Conservation (phyloP, 495 filamentous ascomycete genomes). For the Bathelium albidoporum region DNA sequence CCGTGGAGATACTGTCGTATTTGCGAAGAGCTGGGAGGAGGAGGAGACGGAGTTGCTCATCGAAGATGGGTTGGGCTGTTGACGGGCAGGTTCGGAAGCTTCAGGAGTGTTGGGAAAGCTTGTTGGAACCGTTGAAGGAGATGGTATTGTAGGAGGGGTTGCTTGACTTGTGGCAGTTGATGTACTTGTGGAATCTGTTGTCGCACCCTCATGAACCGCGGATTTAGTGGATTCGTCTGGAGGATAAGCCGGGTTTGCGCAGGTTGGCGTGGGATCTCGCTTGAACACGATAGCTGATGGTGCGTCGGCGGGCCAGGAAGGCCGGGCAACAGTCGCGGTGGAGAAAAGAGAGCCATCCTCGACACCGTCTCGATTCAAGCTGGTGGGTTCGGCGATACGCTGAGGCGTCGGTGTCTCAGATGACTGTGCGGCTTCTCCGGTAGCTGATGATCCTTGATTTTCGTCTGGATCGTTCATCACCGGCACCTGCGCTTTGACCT, state of each 20-base stretch:
- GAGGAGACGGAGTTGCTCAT: not conserved
- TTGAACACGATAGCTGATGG: not conserved
- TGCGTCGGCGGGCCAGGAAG: constrained; percentile 1
- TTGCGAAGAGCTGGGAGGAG: constrained; percentile 15
- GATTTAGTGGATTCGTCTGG: not conserved
- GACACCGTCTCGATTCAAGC: not conserved
- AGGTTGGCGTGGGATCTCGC: not conserved
- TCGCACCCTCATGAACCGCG: not conserved
- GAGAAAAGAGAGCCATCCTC: not conserved
- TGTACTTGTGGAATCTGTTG: not conserved
- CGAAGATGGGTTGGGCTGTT: not conserved
- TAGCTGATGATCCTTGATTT: not conserved
- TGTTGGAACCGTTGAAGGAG: not conserved
- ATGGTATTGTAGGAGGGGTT: not conserved
- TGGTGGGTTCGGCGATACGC: constrained; percentile 21
- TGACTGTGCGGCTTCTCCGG: not conserved
- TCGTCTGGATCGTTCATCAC: not conserved
- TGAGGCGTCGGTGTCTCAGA: constrained; percentile 8
- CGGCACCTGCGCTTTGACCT: not conserved
- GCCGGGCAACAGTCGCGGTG: not conserved
- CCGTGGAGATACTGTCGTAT: constrained; percentile 32
- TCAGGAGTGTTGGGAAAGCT: not conserved
- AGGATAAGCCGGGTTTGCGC: not conserved
- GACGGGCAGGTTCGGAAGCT: not conserved
- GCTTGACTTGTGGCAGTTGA: not conserved